Evolutionary conservation across 1,139 yeast species (phyloP).

Genomic region (Saccharomyces hybrid): DNA sequence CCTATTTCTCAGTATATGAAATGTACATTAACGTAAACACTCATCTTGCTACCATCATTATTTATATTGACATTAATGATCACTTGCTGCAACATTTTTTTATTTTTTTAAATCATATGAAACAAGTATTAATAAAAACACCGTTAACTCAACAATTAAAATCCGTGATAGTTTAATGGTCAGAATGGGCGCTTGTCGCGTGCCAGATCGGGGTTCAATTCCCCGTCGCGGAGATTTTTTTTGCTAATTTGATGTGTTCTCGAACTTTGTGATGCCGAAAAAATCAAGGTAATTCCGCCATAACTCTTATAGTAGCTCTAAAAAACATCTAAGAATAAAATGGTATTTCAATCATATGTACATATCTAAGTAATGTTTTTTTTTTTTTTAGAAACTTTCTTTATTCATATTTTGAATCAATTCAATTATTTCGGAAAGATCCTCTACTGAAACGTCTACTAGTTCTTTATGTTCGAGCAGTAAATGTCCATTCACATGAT

Average conservation of each 20-base stretch:
- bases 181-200: slow-evolving; percentile 36
- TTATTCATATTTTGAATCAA: slow-evolving; percentile 21
- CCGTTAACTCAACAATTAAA: too few species aligned
- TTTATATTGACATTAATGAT: too few species aligned
- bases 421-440: slow-evolving; percentile 38
- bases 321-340: neutral
- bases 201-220: slow-evolving; percentile 36
- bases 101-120: too few species aligned
- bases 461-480: slow-evolving; percentile 34
- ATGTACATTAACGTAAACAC: too few species aligned
- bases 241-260: neutral
- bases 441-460: slow-evolving; percentile 36
- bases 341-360: neutral
- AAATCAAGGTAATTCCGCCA: neutral
- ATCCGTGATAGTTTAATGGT: slow-evolving; percentile 34
- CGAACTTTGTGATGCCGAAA: too few species aligned
- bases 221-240: slow-evolving; percentile 34
- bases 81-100: too few species aligned
- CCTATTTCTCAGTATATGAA: too few species aligned
- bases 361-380: neutral
- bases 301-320: neutral
- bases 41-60: too few species aligned
- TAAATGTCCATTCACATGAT: slow-evolving; percentile 40
- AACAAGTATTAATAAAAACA: too few species aligned
- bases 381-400: neutral